Evolutionary conservation across 192 early-diverging fungal species (phyloP), one percentile per base, ranked within the genome.

Genomic region (Ambispora gerdemannii): DNA sequence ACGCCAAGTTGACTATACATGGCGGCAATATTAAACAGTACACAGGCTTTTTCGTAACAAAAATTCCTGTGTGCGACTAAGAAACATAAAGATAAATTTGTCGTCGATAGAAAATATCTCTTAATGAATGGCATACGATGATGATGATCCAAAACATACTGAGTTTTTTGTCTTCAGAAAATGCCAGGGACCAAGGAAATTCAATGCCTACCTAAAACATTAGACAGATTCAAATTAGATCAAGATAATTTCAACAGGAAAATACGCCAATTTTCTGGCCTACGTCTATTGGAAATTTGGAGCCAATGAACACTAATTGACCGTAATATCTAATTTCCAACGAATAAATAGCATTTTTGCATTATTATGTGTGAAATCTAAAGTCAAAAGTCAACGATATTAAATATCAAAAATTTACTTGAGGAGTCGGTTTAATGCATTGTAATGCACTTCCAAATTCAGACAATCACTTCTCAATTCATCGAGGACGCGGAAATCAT

Each of bases 221-320:
- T 7, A 34, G 19, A 43, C 4, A 24, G 17, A 47, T 50, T 35
- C 13, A 60, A 38, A 55, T 19, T 38, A 60, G 0, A 32, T n/a
- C 10, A 33, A 27, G 11, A 70, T 27, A 28, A 2, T n/a, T 63
- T 38, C 67, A 74, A n/a, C n/a, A n/a, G n/a, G n/a, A n/a, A n/a
- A 65, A 67, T 38, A 78, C 70, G 80, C 10, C 67, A 70, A 32
- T 1, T 3, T 15, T 47, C 76, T 75, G 32, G 68, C 86, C 71
- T 82, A 92, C 90, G 76, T 95, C 92, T 17, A 91, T 90, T 4
- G 91, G 90, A 66, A 96, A 96, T 77, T 95, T 97, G 56, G 88
- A 84, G 50, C 88, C 75, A 34, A 95, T 86, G 74, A 90, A 90
- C 19, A 87, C 85, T 25, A 97, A 82, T 75, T 97, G 95, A 1